phyloP scores from a whole-genome alignment of 2,329 filamentous ascomycete genomes.

The Botrytis fabae region DNA sequence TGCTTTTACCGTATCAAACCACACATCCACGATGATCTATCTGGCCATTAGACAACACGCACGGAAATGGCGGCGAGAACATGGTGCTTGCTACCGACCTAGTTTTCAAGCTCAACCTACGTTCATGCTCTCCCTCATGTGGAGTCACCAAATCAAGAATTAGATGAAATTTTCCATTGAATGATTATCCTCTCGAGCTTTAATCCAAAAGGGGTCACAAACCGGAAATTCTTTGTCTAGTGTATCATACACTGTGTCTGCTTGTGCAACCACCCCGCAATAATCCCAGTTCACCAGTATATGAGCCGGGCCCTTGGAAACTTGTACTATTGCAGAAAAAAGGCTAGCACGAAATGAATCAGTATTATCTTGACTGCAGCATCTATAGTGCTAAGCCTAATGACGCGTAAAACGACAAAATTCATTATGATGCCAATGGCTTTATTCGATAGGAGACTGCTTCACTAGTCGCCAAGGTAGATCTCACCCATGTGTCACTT shows the following conservation, averaged over 20 bases:
- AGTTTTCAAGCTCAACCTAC: neutral
- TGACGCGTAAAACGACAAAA: constrained; percentile 20
- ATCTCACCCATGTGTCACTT: constrained; percentile 14
- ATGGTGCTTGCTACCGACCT: neutral
- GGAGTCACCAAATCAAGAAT: neutral
- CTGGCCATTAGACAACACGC: neutral
- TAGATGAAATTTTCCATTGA: neutral
- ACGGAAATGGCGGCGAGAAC: constrained; percentile 17
- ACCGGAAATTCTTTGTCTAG: neutral
- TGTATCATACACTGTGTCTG: neutral
- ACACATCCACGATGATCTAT: neutral
- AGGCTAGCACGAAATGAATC: constrained; percentile 1
- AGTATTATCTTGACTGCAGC: neutral
- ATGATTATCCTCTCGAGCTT: neutral
- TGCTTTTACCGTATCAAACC: constrained; percentile 2
- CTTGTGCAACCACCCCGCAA: constrained; percentile 24
- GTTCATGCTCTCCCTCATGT: neutral
- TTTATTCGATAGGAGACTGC: neutral
- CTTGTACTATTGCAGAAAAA: constrained; percentile 3
- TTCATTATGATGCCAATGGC: neutral
- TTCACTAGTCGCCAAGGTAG: constrained; percentile 1
- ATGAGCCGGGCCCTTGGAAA: constrained; percentile 24
- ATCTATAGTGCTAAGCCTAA: constrained; percentile 17
- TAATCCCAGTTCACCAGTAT: constrained; percentile 20
- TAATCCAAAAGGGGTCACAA: constrained; percentile 2